These are phyloP conservation scores for Apiotrichum sp. DNA, from an alignment of 1,284 basidiomycete species.

Conservation along the genomic window DNA sequence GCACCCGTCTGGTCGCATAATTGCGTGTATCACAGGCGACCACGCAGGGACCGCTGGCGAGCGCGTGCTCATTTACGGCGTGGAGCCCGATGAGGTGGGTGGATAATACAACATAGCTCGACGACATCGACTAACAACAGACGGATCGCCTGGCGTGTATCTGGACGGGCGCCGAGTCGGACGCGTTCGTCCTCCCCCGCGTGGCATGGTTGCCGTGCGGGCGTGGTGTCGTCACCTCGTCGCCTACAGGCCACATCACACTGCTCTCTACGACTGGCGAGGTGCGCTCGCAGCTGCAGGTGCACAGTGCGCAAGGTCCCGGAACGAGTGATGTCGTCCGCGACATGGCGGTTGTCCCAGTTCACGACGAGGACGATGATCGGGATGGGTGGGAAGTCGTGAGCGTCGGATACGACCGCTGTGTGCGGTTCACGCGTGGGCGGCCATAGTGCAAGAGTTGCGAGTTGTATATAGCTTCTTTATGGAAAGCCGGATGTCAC, in stretches of 20 bases:
- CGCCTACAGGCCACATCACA: slow-evolving; percentile 40
- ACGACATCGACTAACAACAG: slow-evolving; percentile 6
- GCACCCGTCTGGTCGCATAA: slow-evolving; percentile 39
- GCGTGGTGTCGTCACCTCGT: slow-evolving; percentile 37
- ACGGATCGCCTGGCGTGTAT: slow-evolving; percentile 37
- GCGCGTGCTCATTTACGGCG: slow-evolving; percentile 22
- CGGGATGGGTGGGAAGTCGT: slow-evolving; percentile 33
- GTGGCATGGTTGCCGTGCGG: slow-evolving; percentile 45
- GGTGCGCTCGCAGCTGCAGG: slow-evolving; percentile 31
- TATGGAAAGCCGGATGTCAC: too few relatives aligned
- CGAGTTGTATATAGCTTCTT: not conserved
- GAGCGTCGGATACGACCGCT: slow-evolving; percentile 44
- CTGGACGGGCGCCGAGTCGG: slow-evolving; percentile 41
- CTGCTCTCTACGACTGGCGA: slow-evolving; percentile 34
- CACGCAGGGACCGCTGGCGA: slow-evolving; percentile 38
- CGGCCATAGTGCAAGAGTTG: not conserved
- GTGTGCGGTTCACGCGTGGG: slow-evolving; percentile 28
- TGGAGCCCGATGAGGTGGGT: slow-evolving; percentile 28
- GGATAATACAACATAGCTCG: not conserved
- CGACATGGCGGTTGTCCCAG: slow-evolving; percentile 17
- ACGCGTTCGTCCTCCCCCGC: slow-evolving; percentile 45
- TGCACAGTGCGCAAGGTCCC: slow-evolving; percentile 31
- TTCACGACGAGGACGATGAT: not conserved
- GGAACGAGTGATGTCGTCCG: slow-evolving; percentile 38
- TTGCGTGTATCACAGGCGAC: slow-evolving; percentile 47